Conservation (phyloP, 164 flowering plant genomes). For the Nymphaea thermarum region DNA sequence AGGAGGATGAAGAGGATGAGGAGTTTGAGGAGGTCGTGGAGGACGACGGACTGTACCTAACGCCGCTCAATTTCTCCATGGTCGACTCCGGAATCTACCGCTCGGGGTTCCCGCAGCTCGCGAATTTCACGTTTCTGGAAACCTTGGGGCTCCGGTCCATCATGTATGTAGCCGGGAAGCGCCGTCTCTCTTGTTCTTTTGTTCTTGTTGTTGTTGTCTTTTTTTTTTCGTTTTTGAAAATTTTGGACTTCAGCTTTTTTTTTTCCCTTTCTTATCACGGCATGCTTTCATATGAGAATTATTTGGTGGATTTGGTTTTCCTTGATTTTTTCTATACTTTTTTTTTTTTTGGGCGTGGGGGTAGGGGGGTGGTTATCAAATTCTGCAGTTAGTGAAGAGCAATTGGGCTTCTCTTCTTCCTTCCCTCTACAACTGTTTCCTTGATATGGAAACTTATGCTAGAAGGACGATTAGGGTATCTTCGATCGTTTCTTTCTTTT, state of each 20-base stretch:
- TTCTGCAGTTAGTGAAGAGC: too few relatives aligned
- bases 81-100: slow-evolving; percentile 7
- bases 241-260: background rate
- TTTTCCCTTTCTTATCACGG: background rate
- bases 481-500: too few relatives aligned
- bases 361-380: too few relatives aligned
- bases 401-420: too few relatives aligned
- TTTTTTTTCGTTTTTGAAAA: background rate
- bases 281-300: background rate
- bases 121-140: slow-evolving; percentile 8
- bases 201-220: background rate
- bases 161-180: background rate
- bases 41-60: background rate
- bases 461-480: too few relatives aligned
- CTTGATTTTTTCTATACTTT: background rate
- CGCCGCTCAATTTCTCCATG: slow-evolving; percentile 10
- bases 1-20: background rate
- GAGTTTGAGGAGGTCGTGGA: background rate
- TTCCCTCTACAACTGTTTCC: too few relatives aligned
- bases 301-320: background rate
- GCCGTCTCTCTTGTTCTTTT: background rate
- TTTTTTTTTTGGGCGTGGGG: too few relatives aligned
- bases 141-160: slow-evolving; percentile 7
- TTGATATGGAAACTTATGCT: too few relatives aligned
- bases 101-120: slow-evolving; percentile 8